Evolutionary conservation across 2,329 filamentous ascomycete genomes (phyloP), one percentile per base, ranked within the genome.

Genomic region (Curvularia sp.): DNA sequence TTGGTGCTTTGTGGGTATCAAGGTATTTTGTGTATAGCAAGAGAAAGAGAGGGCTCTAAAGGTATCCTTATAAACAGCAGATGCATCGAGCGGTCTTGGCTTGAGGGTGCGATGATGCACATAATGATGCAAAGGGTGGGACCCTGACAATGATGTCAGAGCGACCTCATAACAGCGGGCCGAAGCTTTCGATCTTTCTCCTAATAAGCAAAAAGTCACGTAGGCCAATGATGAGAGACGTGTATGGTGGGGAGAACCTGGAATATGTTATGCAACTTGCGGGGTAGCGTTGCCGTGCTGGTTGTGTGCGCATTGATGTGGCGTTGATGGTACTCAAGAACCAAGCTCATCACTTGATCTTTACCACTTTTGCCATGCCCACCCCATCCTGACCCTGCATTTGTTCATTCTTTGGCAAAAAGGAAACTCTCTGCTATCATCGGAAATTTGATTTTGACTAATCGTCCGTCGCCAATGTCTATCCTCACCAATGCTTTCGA

Each of bases 131-230:
- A 57, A 53, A 60, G 19, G 15, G n/a, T 46, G 25, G 27, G 60
- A 61, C 49, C 55, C 51, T 58, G 10, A 25, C 8, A 12, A 61
- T 67, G 61, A 68, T 57, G 56, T 67, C 64, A 69, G 57, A 54
- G 25, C 57, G 57, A 67, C 64, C 60, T 67, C 66, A 67, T 65
- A 45, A 50, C 25, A 21, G 25, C 39, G 57, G 55, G 47, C 47
- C 45, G 23, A 43, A 39, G 34, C 10, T 7, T 23, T 4, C 15
- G 39, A 42, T 25, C 25, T 25, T 25, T 36, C 42, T 49, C 45
- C 38, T 9, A 2, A 38, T 38, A 12, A 18, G 46, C 23, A 41
- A 49, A 49, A 21, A 25, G 38, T 23, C n/a, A 18, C 45, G 27
- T 43, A 27, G 28, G 19, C 48, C 34, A 43, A 18, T 49, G 21